Evolutionary conservation across 2,329 filamentous ascomycete species (phyloP).

Genomic region (Raffaelea arxii): DNA sequence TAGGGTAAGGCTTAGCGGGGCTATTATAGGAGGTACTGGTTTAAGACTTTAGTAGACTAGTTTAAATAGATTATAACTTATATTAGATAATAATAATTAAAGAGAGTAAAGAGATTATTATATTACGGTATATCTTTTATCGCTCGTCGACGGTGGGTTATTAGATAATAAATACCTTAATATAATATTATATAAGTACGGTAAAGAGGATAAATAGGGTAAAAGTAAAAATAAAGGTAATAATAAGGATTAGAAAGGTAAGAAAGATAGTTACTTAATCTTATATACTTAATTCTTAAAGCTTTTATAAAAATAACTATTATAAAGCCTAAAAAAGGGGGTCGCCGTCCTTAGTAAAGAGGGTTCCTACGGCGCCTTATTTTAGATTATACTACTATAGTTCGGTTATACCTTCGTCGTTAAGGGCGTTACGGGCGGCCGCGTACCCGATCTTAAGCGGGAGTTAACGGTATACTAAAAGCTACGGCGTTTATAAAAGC

Average conservation of each 20-base stretch:
- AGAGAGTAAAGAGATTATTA: slow-evolving; percentile 5
- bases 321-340: slow-evolving; percentile 19
- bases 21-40: too few species aligned
- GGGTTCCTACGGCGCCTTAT: slow-evolving; percentile 28
- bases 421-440: slow-evolving; percentile 21
- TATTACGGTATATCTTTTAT: slow-evolving; percentile 4
- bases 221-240: too few species aligned
- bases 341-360: slow-evolving; percentile 17
- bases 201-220: too few species aligned
- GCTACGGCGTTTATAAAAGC: slow-evolving; percentile 3
- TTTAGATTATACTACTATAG: slow-evolving; percentile 27
- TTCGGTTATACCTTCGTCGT: slow-evolving; percentile 33
- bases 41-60: too few species aligned
- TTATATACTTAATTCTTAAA: background rate
- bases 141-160: background rate
- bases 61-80: too few species aligned
- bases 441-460: slow-evolving; percentile 2
- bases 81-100: too few species aligned
- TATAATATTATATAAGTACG: background rate
- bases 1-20: too few species aligned
- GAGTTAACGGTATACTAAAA: slow-evolving; percentile 6
- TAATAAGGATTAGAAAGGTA: too few species aligned
- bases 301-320: slow-evolving; percentile 4
- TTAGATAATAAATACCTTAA: slow-evolving; percentile 6
- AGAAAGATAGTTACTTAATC: background rate